Evolutionary conservation across 2,329 filamentous ascomycete species (phyloP), one percentile per base, ranked within the genome.

Genomic region (Pseudocercospora cruenta): DNA sequence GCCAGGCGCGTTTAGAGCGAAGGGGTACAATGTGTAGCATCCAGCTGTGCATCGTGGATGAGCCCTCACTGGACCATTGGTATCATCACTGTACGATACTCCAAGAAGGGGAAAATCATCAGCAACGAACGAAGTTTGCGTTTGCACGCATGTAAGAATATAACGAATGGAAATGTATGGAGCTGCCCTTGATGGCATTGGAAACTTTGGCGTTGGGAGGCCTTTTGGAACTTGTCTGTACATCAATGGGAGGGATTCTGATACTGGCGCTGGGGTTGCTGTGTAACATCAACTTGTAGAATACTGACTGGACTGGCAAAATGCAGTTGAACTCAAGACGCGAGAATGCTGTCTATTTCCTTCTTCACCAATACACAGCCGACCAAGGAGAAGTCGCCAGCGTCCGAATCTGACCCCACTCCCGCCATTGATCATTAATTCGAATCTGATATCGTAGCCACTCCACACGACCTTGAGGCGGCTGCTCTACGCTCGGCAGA

Each of bases 401-500:
- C 26, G 49, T 49, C 59, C 9, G 26, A 12, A 62, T 33, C 22
- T 43, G 21, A 4, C 43, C 59, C 59, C 28, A 62, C 19, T 36
- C 22, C 22, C 36, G 53, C 49, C 60, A 62, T 21, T 62, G 43
- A 19, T 62, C 49, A 62, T 55, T 62, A 19, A 55, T 49, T 33
- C 60, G 36, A 21, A 55, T 49, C 49, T 62, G 60, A 16, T 28
- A 39, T 21, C 60, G 36, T 33, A 57, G 26, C 60, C 60, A 62
- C 19, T 54, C 60, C 10, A 55, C 33, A n/a, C 60, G n/a, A n/a
- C 60, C 49, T 47, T 47, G 28, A 5, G 39, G n/a, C 1, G 58
- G 33, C 22, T 49, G 21, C 3, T 26, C 45, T 26, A 60, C 21
- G 26, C 16, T 49, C 22, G 58, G 36, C 26, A 60, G 22, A 14